Base-by-base conservation (phyloP, 768 basidiomycete species). In the Boletus vermiculosoides region DNA sequence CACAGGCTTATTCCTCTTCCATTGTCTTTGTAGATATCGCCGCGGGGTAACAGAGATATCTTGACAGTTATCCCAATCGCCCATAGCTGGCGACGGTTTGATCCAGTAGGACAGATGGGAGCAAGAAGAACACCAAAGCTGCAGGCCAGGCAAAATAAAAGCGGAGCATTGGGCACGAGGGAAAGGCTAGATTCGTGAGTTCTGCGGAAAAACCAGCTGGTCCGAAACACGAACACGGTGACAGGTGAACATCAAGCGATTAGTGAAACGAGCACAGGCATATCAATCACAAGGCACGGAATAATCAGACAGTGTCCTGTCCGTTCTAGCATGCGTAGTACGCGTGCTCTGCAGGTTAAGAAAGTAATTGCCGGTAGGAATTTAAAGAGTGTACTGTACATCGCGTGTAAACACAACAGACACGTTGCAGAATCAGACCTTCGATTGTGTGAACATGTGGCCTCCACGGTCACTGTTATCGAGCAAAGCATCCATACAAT, bases 1-100 rank as follows among this genome's bases (percentile, higher is more conserved):
- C 50, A 76, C 77, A 10, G 75, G 70, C 62, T 76, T 77, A 48
- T 76, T 74, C 54, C 65, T 67, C 64, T 73, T 78, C 77, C 77
- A 78, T 53, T 79, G 72, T 54, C 77, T 61, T 37, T 68, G 71
- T 34, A 77, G 61, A 56, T 76, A 73, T 36, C 76, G 72, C 58
- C 59, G 71, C 25, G 72, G 67, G 41, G 64, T 58, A 22, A 36
- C 49, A 33, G 66, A 60, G 13, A 61, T 50, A 40, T 71, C 71
- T 20, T 60, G 58, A 55, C 44, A 28, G 56, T 55, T 34, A 45
- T 30, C 22, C 50, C 50, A 50, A 54, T 59, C 62, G 30, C n/a
- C 49, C 66, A 71, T 69, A 2, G 50, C 4, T 50, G 28, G 22
- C 7, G 23, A 50, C 48, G 20, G 30, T 23, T 20, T 44, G 13